Evolutionary conservation across 148 eudicot genomes (phyloP), one percentile per base, ranked within the genome.

Genomic region (Vaccinium macrocarpon): DNA sequence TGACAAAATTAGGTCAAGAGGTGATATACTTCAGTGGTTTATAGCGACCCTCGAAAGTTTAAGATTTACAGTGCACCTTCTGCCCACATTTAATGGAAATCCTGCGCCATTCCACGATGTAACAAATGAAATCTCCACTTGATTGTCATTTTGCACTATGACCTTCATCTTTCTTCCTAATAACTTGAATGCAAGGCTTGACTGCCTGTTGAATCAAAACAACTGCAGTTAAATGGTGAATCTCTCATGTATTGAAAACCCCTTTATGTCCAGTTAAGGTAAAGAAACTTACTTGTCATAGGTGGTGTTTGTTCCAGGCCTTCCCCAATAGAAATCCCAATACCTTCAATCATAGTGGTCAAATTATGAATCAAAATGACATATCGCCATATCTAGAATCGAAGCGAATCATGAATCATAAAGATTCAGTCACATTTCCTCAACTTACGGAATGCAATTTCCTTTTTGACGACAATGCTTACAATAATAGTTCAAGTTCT

Each of bases 71-170:
- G 23, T 14, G 35, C 85, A 92, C 94, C 94, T 90, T 80, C 82
- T 84, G 48, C 90, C 94, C 8, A 92, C 89, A 85, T 92, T 92
- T n/a, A 89, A 56, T 15, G 94, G 91, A 84, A 90, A 82, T 76
- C 73, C 70, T 18, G 19, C 53, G 29, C 85, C 7, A 71, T 89
- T 85, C 94, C 92, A 92, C 15, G 59, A 78, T 42, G 56, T 78
- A 4, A 89, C 80, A 84, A 94, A 94, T 10, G 95, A 91, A 84
- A 94, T 86, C 86, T 94, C 98, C 9, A 87, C 88, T 85, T 89
- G 91, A 84, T 88, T 76, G 52, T 88, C 89, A 81, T 81, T 89
- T 53, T 90, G 76, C 38, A 81, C 68, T 56, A 94, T 76, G 18
- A 94, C 85, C 72, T 84, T 87, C 38, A 83, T 90, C 21, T 16